These are phyloP conservation scores for Nitzschia sp. DNA, from an alignment of 108 stramenopile species.

Conservation along the genomic window DNA sequence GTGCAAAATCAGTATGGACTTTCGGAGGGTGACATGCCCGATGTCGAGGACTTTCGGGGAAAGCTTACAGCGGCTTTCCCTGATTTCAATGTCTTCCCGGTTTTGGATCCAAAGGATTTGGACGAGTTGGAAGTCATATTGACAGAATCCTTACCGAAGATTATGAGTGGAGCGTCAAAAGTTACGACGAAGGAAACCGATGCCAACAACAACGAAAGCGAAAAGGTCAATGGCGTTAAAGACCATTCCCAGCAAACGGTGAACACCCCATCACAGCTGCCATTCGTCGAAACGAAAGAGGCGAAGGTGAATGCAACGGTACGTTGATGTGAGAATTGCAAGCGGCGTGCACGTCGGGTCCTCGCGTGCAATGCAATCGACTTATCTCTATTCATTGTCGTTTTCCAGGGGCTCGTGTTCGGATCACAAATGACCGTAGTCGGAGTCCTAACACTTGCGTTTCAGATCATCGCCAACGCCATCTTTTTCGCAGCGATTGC, in stretches of 20 bases:
- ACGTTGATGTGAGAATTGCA: too few relatives aligned
- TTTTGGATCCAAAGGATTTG: conserved; percentile 1
- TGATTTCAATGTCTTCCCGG: neutral
- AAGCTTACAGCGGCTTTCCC: neutral
- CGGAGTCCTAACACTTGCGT: neutral
- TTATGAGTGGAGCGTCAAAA: neutral
- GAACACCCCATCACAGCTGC: neutral
- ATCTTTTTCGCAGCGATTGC: neutral
- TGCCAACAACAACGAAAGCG: too few relatives aligned
- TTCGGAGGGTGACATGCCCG: conserved; percentile 20
- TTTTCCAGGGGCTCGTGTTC: neutral
- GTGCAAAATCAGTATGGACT: neutral
- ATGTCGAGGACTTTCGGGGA: conserved; percentile 7
- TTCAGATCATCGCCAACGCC: neutral
- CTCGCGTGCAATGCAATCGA: too few relatives aligned
- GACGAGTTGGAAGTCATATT: neutral
- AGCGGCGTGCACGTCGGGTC: too few relatives aligned
- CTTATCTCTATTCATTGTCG: too few relatives aligned
- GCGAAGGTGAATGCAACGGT: too few relatives aligned
- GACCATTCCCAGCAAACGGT: too few relatives aligned
- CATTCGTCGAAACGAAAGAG: neutral
- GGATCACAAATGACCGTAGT: neutral
- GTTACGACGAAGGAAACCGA: neutral
- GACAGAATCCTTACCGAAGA: neutral
- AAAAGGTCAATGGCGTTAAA: too few relatives aligned